Evolutionary conservation across 2,329 filamentous ascomycete species (phyloP).

Genomic region (Exophiala sideris): DNA sequence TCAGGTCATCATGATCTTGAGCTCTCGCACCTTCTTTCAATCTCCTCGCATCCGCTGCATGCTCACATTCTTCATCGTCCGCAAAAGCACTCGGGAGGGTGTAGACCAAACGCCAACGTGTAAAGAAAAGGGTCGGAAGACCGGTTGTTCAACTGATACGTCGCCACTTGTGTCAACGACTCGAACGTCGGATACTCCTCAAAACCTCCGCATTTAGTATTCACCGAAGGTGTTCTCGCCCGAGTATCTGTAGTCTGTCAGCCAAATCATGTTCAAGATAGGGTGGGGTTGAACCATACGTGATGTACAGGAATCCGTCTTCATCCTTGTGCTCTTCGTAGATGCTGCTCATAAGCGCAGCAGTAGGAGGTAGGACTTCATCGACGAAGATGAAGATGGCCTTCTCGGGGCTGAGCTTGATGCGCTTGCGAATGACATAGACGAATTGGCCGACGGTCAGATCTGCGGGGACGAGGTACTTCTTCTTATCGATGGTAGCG

Average conservation of each 20-base stretch:
- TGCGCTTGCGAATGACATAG: slow-evolving; percentile 99
- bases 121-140: background rate
- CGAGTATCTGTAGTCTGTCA: slow-evolving; percentile 64
- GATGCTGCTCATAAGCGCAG: slow-evolving; percentile 98
- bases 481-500: slow-evolving; percentile 99
- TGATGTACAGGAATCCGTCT: slow-evolving; percentile 95
- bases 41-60: no score
- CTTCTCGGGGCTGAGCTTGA: slow-evolving; percentile 99
- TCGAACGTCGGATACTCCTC: background rate
- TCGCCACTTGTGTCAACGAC: slow-evolving; percentile 1
- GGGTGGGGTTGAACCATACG: slow-evolving; percentile 51
- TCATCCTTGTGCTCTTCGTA: slow-evolving; percentile 98
- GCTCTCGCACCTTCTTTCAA: no score
- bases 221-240: slow-evolving; percentile 97
- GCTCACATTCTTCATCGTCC: no score
- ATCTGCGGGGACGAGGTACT: slow-evolving; percentile 96
- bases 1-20: no score
- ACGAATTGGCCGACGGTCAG: slow-evolving; percentile 99
- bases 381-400: slow-evolving; percentile 99
- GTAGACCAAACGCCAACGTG: slow-evolving; percentile 1
- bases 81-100: background rate
- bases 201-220: slow-evolving; percentile 1
- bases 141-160: slow-evolving; percentile 10
- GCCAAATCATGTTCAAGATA: slow-evolving; percentile 9
- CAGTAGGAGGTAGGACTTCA: slow-evolving; percentile 92